Evolutionary conservation across 768 basidiomycete genomes (phyloP).

Genomic region (Russula sp.): DNA sequence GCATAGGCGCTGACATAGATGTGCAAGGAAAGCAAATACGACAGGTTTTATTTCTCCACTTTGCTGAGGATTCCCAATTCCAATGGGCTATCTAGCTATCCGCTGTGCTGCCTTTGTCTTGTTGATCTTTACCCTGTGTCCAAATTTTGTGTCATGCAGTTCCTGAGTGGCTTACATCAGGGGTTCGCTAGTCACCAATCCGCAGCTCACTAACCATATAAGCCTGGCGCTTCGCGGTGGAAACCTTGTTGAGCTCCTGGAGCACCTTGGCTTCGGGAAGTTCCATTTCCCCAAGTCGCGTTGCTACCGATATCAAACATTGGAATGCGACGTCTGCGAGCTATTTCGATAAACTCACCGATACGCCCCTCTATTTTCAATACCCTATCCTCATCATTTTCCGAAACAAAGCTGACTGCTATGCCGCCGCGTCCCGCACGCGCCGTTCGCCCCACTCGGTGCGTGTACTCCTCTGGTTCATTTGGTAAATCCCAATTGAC

Average conservation of each 20-base stretch:
- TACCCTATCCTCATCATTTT: conserved; percentile 83
- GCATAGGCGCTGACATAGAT: not conserved
- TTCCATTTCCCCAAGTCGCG: conserved; percentile 64
- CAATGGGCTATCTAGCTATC: not conserved
- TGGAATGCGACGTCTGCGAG: too few species aligned
- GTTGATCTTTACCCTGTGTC: conserved; percentile 80
- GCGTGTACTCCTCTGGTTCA: conserved; percentile 90
- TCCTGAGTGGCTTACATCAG: conserved; percentile 44
- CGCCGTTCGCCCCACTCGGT: conserved; percentile 91
- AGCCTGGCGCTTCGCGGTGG: conserved; percentile 86
- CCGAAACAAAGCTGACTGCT: conserved; percentile 92
- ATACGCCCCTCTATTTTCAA: conserved; percentile 81
- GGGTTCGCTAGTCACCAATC: not conserved
- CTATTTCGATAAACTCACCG: conserved; percentile 45
- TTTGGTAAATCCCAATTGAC: conserved; percentile 96
- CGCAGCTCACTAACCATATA: conserved; percentile 69
- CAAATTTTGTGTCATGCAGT: conserved; percentile 85
- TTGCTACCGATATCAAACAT: conserved; percentile 33
- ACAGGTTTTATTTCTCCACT: not conserved
- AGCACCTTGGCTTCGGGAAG: conserved; percentile 78
- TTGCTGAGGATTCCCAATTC: not conserved
- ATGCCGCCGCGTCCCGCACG: conserved; percentile 85
- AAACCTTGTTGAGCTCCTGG: conserved; percentile 82
- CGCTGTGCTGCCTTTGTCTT: conserved; percentile 45
- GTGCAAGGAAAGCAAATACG: not conserved